Conservation (phyloP, 352 stramenopile species). For the Globisporangium emineosum region DNA sequence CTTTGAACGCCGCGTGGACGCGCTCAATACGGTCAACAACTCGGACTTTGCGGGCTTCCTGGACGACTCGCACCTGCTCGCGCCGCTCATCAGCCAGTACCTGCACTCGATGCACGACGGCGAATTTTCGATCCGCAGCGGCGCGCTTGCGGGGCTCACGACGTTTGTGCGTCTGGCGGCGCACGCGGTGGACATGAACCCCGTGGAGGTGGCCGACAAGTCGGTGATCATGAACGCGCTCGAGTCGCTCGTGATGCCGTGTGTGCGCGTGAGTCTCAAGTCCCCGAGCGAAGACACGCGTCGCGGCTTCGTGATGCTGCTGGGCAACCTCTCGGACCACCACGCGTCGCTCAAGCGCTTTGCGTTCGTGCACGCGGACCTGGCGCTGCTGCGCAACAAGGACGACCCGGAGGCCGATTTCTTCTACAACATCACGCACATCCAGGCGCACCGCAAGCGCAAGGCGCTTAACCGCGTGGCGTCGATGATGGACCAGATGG, state of each 20-base stretch:
- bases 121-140: constrained; percentile 83
- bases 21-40: constrained; percentile 68
- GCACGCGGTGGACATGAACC: constrained; percentile 20
- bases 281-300: constrained; percentile 71
- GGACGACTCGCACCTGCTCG: constrained; percentile 61
- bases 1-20: constrained; percentile 73
- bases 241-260: constrained; percentile 88
- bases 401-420: constrained; percentile 96
- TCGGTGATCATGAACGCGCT: constrained; percentile 68
- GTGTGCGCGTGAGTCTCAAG: constrained; percentile 78
- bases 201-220: constrained; percentile 21
- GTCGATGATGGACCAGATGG: constrained; percentile 82
- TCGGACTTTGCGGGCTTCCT: constrained; percentile 59
- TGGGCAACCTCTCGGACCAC: constrained; percentile 69
- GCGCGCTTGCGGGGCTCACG: constrained; percentile 56
- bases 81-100: constrained; percentile 75
- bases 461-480: constrained; percentile 90
- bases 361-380: constrained; percentile 64
- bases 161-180: constrained; percentile 50
- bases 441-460: constrained; percentile 95
- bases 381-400: constrained; percentile 65
- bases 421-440: constrained; percentile 98
- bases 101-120: constrained; percentile 80
- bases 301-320: constrained; percentile 81
- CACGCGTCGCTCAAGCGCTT: constrained; percentile 28